Conservation (phyloP, 2,329 filamentous ascomycete genomes). For the Scedosporium dehoogii region DNA sequence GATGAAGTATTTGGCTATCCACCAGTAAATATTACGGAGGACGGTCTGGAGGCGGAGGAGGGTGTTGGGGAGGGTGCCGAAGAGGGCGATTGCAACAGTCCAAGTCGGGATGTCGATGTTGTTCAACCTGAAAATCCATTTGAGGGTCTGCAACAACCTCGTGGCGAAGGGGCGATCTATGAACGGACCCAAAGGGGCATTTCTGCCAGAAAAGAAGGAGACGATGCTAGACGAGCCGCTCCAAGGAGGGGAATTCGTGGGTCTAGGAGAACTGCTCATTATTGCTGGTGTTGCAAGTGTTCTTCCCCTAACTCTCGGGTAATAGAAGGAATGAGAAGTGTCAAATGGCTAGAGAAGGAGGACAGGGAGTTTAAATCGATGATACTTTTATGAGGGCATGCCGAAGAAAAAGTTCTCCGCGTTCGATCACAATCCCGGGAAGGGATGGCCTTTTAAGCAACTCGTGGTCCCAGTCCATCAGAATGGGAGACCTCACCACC, state of each 20-base stretch:
- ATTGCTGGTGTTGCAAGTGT: not conserved
- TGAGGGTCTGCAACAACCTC: slow-evolving; percentile 13
- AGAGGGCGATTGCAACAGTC: slow-evolving; percentile 20
- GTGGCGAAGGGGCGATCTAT: slow-evolving; percentile 12
- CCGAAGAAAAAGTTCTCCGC: too few relatives aligned
- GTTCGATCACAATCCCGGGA: too few relatives aligned
- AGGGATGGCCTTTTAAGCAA: too few relatives aligned
- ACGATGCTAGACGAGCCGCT: not conserved
- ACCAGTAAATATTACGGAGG: slow-evolving; percentile 23
- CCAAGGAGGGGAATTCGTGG: not conserved
- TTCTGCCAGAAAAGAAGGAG: not conserved
- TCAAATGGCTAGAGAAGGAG: too few relatives aligned
- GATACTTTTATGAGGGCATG: too few relatives aligned
- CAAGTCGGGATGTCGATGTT: slow-evolving; percentile 23
- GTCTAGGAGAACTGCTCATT: not conserved
- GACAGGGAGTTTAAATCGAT: too few relatives aligned
- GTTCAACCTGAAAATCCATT: slow-evolving; percentile 20
- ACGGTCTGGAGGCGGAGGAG: slow-evolving; percentile 19
- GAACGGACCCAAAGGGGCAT: not conserved
- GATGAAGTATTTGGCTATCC: slow-evolving; percentile 24
- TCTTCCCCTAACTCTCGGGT: too few relatives aligned
- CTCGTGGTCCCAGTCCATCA: too few relatives aligned
- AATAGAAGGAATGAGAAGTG: too few relatives aligned
- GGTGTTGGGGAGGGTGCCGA: slow-evolving; percentile 21
- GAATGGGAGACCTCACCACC: too few relatives aligned